Percentiles rank a stretch among this genome's conserved stretches.
Evolutionary conservation across 2,329 filamentous ascomycete genomes (phyloP).

Genomic region (Claviceps arundinis): DNA sequence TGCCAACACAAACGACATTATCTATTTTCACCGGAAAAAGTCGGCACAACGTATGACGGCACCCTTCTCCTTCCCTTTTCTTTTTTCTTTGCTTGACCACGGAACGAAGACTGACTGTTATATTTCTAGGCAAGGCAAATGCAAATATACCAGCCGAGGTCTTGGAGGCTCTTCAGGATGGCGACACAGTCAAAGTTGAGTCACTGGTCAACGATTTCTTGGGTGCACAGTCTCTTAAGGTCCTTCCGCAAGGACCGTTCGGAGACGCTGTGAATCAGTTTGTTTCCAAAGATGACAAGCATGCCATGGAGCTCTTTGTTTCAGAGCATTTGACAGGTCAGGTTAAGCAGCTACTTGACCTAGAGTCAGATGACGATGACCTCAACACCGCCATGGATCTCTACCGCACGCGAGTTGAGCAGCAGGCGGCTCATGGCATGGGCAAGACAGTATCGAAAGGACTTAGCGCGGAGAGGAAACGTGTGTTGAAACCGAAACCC

Average conservation of each 20-base stretch:
- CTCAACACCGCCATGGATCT: conserved; percentile 62
- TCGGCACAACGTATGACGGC: conserved; percentile 26
- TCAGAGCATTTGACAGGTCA: conserved; percentile 57
- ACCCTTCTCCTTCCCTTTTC: too few species aligned
- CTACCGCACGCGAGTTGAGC: conserved; percentile 56
- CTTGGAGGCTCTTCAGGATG: conserved; percentile 35
- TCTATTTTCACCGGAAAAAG: conserved; percentile 88
- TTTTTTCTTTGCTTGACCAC: background rate
- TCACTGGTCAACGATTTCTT: conserved; percentile 81
- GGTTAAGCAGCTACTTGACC: conserved; percentile 53
- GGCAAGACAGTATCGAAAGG: conserved; percentile 25
- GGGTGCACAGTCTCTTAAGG: conserved; percentile 74
- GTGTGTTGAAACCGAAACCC: conserved; percentile 58
- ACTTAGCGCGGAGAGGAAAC: conserved; percentile 21
- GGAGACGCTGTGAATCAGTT: conserved; percentile 87
- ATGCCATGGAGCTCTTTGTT: conserved; percentile 75
- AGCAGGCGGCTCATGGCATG: conserved; percentile 51
- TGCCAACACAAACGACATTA: conserved; percentile 85
- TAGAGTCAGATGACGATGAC: conserved; percentile 52
- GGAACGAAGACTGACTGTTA: background rate
- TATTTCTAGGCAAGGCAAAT: conserved; percentile 16
- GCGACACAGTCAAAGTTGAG: conserved; percentile 73
- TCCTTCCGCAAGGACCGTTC: conserved; percentile 84
- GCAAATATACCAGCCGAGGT: conserved; percentile 49
- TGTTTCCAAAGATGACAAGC: conserved; percentile 88